Conservation (phyloP, 2,329 filamentous ascomycete species). For the Sarocladium kiliense region DNA sequence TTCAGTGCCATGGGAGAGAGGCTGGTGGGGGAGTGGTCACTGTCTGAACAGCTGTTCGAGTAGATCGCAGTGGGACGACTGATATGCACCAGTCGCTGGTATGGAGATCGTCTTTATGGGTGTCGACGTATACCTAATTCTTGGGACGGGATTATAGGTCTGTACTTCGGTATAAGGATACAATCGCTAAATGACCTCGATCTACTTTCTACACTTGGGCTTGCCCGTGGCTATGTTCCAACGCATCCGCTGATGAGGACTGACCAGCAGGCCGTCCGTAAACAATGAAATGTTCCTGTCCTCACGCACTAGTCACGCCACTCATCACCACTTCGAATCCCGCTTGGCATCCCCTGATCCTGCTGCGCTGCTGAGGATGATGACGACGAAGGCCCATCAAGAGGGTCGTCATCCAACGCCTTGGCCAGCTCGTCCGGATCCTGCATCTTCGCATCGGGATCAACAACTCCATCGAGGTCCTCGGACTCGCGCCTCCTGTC, state of each 20-base stretch:
- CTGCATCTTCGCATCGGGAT: slow-evolving; percentile 61
- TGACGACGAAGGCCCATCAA: slow-evolving; percentile 4
- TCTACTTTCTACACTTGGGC: not conserved
- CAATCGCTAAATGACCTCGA: slow-evolving; percentile 5
- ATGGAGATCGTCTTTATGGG: too few species aligned
- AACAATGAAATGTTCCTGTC: too few species aligned
- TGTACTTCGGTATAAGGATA: not conserved
- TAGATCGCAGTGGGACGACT: too few species aligned
- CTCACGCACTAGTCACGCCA: slow-evolving; percentile 31
- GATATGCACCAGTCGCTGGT: too few species aligned
- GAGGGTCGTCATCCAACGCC: slow-evolving; percentile 48
- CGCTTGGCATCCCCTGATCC: slow-evolving; percentile 27
- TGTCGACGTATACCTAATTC: not conserved
- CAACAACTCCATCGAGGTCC: slow-evolving; percentile 40
- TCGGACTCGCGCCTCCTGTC: slow-evolving; percentile 33
- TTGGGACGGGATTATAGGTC: not conserved
- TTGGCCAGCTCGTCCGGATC: slow-evolving; percentile 61
- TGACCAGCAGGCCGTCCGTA: not conserved
- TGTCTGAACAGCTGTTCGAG: not conserved
- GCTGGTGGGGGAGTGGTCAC: not conserved
- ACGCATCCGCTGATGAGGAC: not conserved
- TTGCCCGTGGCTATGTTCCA: not conserved
- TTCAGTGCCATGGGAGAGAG: not conserved
- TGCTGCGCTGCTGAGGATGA: slow-evolving; percentile 12
- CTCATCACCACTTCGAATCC: slow-evolving; percentile 40